A percentile compares a stretch with the other conserved stretches of the same genome.
These are phyloP conservation scores for Blastobotrys attinorum DNA, from an alignment of 805 yeast genomes.

Conservation along the genomic window DNA sequence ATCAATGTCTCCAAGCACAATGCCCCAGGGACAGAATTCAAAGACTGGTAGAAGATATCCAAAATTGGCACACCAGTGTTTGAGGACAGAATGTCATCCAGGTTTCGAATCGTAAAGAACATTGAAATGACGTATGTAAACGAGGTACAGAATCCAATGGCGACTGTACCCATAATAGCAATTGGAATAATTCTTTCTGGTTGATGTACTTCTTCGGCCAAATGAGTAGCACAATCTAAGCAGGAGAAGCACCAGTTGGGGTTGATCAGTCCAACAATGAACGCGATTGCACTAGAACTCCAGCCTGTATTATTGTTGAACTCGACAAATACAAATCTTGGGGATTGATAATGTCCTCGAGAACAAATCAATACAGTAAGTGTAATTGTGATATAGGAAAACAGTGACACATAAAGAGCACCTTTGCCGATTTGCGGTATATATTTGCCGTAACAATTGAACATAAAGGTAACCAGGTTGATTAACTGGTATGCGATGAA, in stretches of 20 bases:
- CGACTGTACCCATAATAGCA: constrained; percentile 54
- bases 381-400: constrained; percentile 47
- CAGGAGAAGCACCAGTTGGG: constrained; percentile 67
- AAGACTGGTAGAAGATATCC: constrained; percentile 55
- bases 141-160: constrained; percentile 56
- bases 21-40: constrained; percentile 47
- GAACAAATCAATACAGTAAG: constrained; percentile 46
- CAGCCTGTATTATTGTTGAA: constrained; percentile 56
- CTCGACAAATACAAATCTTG: constrained; percentile 45
- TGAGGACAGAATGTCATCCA: constrained; percentile 40
- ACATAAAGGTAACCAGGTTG: constrained; percentile 16
- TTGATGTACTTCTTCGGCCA: constrained; percentile 56
- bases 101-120: constrained; percentile 49
- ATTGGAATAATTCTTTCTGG: constrained; percentile 56
- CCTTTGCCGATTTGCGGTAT: constrained; percentile 44
- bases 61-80: constrained; percentile 55
- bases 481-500: constrained; percentile 23
- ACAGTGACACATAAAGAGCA: constrained; percentile 45
- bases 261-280: constrained; percentile 61
- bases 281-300: constrained; percentile 50
- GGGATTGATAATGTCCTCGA: constrained; percentile 43
- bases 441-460: constrained; percentile 22
- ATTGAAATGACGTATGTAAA: constrained; percentile 26
- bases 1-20: constrained; percentile 38
- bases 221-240: constrained; percentile 62